phyloP scores from a whole-genome alignment of 2,329 filamentous ascomycete genomes.

The Cryphonectria naterciae region DNA sequence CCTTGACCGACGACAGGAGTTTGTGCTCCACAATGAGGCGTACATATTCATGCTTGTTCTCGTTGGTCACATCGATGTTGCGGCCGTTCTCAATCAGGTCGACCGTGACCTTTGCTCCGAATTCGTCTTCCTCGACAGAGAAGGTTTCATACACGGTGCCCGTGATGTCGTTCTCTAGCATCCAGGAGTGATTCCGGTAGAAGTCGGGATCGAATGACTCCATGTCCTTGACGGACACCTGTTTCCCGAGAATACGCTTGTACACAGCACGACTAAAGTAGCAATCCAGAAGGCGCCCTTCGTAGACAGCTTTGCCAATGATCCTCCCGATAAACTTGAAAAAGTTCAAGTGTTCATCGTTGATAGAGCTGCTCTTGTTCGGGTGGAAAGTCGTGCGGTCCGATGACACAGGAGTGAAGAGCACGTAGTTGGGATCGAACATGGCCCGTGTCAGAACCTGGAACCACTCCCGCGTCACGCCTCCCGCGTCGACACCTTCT shows the following conservation, averaged over 20 bases:
- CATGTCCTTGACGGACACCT: slow-evolving; percentile 98
- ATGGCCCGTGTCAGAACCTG: slow-evolving; percentile 95
- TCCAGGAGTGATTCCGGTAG: slow-evolving; percentile 98
- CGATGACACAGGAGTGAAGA: slow-evolving; percentile 95
- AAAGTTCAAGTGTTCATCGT: slow-evolving; percentile 93
- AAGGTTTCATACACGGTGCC: slow-evolving; percentile 98
- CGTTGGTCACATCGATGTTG: slow-evolving; percentile 91
- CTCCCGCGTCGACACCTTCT: slow-evolving; percentile 96
- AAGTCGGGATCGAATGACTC: slow-evolving; percentile 98
- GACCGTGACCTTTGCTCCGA: slow-evolving; percentile 84
- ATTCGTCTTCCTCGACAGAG: slow-evolving; percentile 90
- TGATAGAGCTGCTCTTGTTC: slow-evolving; percentile 90
- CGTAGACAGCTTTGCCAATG: slow-evolving; percentile 97
- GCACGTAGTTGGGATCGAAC: slow-evolving; percentile 97
- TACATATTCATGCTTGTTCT: slow-evolving; percentile 98
- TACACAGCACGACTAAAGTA: slow-evolving; percentile 99
- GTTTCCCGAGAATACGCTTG: slow-evolving; percentile 93
- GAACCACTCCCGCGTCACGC: slow-evolving; percentile 98
- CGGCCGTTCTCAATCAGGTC: slow-evolving; percentile 87
- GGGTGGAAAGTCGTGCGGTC: slow-evolving; percentile 99
- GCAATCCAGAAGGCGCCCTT: slow-evolving; percentile 92
- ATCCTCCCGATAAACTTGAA: slow-evolving; percentile 99
- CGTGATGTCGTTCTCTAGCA: slow-evolving; percentile 97
- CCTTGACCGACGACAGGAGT: slow-evolving; percentile 86
- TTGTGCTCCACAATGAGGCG: slow-evolving; percentile 93